These are phyloP conservation scores for Hevea brasiliensis DNA, from an alignment of 345 rosid genomes.

Conservation along the genomic window DNA sequence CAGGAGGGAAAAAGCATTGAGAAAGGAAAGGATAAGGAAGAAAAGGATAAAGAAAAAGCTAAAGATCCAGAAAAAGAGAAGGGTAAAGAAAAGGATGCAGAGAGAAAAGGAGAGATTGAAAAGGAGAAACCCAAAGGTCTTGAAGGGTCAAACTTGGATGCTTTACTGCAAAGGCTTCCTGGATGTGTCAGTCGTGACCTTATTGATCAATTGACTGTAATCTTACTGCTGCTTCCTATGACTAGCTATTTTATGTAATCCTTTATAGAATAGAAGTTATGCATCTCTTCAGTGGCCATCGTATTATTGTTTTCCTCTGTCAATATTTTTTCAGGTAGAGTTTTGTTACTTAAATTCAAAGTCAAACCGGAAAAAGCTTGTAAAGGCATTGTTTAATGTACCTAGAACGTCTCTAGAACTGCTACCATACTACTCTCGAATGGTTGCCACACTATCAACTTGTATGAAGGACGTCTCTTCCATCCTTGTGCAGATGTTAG, in stretches of 20 bases:
- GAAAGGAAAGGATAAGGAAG: slow-evolving; percentile 82
- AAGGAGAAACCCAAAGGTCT: slow-evolving; percentile 85
- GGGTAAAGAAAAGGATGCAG: slow-evolving; percentile 80
- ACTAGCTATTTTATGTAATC: neutral
- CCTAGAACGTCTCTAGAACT: slow-evolving; percentile 97
- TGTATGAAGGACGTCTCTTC: slow-evolving; percentile 94
- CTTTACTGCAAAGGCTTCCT: slow-evolving; percentile 89
- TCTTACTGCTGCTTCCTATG: slow-evolving; percentile 19
- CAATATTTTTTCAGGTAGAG: slow-evolving; percentile 64
- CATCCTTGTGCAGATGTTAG: slow-evolving; percentile 89
- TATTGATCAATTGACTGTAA: slow-evolving; percentile 94
- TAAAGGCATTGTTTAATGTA: slow-evolving; percentile 88
- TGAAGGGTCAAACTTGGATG: slow-evolving; percentile 92
- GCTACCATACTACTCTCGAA: slow-evolving; percentile 90
- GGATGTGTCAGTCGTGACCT: slow-evolving; percentile 97
- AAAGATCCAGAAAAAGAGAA: slow-evolving; percentile 71
- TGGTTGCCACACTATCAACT: slow-evolving; percentile 92
- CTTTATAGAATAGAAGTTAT: neutral
- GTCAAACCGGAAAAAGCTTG: slow-evolving; percentile 92
- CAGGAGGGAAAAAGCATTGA: slow-evolving; percentile 61
- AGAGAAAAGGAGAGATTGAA: slow-evolving; percentile 73
- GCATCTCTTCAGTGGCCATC: neutral
- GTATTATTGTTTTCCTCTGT: slow-evolving; percentile 13
- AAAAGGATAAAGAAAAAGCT: slow-evolving; percentile 65
- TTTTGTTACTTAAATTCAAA: slow-evolving; percentile 95